Evolutionary conservation across 768 basidiomycete species (phyloP).

Genomic region (Mycena vulgaris): DNA sequence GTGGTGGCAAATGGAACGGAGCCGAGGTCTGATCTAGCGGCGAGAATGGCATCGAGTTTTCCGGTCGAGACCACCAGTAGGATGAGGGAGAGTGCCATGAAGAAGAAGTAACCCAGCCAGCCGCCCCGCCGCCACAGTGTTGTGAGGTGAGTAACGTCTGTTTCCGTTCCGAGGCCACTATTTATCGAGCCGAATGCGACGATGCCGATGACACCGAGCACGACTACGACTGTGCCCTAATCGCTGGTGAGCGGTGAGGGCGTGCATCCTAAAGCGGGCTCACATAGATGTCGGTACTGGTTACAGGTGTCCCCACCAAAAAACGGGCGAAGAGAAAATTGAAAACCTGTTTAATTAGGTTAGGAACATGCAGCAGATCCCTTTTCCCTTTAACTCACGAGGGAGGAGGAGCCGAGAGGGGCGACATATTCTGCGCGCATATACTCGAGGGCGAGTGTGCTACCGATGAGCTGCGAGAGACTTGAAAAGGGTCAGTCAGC

Average conservation of each 20-base stretch:
- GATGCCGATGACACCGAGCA: constrained; percentile 89
- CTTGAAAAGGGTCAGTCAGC: constrained; percentile 53
- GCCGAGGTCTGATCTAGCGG: constrained; percentile 78
- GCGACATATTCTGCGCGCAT: constrained; percentile 94
- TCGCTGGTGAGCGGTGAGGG: constrained; percentile 3
- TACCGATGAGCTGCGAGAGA: constrained; percentile 89
- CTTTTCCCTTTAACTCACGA: too few species aligned
- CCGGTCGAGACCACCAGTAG: constrained; percentile 77
- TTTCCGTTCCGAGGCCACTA: constrained; percentile 81
- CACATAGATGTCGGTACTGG: constrained; percentile 86
- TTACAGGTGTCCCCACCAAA: constrained; percentile 89
- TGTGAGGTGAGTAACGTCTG: constrained; percentile 82
- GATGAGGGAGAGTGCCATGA: constrained; percentile 80
- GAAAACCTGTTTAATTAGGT: too few species aligned
- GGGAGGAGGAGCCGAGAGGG: constrained; percentile 92
- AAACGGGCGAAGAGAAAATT: constrained; percentile 96
- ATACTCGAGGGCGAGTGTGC: constrained; percentile 89
- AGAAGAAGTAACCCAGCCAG: constrained; percentile 94
- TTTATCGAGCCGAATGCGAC: constrained; percentile 91
- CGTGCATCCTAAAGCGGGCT: constrained; percentile 42
- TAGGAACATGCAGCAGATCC: too few species aligned
- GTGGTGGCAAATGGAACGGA: constrained; percentile 68
- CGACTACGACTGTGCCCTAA: constrained; percentile 87
- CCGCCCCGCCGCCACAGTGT: constrained; percentile 87
- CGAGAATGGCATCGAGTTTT: constrained; percentile 82